Evolutionary conservation across 176 grass and related monocot genomes (phyloP).

Genomic region (Hsuehochloa calcarea): DNA sequence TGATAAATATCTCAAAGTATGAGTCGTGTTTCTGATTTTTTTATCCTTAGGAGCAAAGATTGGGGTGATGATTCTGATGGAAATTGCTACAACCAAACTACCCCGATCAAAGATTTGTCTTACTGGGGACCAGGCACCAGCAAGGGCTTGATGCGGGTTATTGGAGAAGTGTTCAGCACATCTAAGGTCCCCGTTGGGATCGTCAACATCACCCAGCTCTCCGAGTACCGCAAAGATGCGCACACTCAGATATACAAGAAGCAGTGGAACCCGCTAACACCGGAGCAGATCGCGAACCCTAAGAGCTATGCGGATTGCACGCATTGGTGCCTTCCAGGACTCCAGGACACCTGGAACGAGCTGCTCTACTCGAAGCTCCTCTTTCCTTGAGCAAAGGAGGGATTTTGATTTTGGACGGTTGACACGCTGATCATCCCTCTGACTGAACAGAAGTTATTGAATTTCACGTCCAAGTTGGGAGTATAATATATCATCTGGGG

Average conservation of each 20-base stretch:
- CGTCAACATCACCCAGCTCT: constrained; percentile 91
- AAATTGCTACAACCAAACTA: constrained; percentile 93
- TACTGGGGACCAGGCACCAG: constrained; percentile 78
- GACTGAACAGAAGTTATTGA: not conserved
- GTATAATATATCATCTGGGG: not conserved
- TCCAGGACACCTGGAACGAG: constrained; percentile 98
- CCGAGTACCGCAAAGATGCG: constrained; percentile 85
- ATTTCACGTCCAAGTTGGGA: not conserved
- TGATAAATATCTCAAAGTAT: not conserved
- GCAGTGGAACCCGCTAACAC: constrained; percentile 71
- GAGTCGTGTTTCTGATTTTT: not conserved
- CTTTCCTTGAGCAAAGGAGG: constrained; percentile 46
- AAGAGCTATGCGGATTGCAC: constrained; percentile 83
- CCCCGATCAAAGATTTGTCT: constrained; percentile 49
- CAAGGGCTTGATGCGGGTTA: constrained; percentile 79
- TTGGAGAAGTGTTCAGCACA: constrained; percentile 51
- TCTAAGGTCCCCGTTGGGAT: constrained; percentile 52
- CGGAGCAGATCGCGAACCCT: constrained; percentile 68
- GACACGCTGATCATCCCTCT: not conserved
- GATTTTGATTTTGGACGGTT: not conserved
- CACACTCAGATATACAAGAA: constrained; percentile 99
- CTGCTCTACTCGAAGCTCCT: constrained; percentile 80
- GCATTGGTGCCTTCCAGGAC: constrained; percentile 90
- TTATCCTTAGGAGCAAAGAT: constrained; percentile 67
- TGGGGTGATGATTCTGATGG: constrained; percentile 77